Evolutionary conservation across 2,329 filamentous ascomycete species (phyloP).

Genomic region (Diaporthe ampelina): DNA sequence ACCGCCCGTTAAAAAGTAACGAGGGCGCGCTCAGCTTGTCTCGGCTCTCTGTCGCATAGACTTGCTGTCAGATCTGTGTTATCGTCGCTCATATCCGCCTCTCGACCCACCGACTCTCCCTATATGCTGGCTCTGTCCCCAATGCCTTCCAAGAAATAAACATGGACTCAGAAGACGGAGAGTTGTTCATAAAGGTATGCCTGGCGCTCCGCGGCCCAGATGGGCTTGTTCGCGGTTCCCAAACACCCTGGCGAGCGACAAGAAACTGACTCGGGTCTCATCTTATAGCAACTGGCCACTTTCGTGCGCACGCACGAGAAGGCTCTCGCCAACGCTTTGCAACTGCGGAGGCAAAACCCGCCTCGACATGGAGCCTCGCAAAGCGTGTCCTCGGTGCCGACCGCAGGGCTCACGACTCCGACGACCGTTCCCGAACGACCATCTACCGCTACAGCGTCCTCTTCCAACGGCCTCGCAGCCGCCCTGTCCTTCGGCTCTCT

Average conservation of each 20-base stretch:
- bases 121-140: conserved; percentile 43
- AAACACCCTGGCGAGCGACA: not conserved
- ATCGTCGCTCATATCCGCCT: conserved; percentile 42
- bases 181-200: conserved; percentile 87
- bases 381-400: conserved; percentile 71
- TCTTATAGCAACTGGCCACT: conserved; percentile 85
- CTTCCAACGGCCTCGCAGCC: conserved; percentile 81
- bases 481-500: conserved; percentile 89
- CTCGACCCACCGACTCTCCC: conserved; percentile 41
- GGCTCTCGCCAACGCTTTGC: conserved; percentile 93
- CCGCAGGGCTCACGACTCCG: conserved; percentile 60
- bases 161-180: conserved; percentile 92
- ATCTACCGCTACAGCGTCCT: conserved; percentile 73
- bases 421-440: conserved; percentile 71
- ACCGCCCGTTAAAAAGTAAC: conserved; percentile 24
- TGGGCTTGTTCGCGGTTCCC: not conserved
- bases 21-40: conserved; percentile 35
- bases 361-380: conserved; percentile 79
- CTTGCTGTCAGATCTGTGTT: not conserved
- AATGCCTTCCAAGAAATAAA: conserved; percentile 67
- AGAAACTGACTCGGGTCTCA: conserved; percentile 48
- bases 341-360: conserved; percentile 81
- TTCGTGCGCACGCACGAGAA: conserved; percentile 99
- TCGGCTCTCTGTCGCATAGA: conserved; percentile 37
- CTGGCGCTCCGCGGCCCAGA: not conserved